These are phyloP conservation scores for Pichia sp. DNA, from an alignment of 1,139 yeast species.

Conservation along the genomic window DNA sequence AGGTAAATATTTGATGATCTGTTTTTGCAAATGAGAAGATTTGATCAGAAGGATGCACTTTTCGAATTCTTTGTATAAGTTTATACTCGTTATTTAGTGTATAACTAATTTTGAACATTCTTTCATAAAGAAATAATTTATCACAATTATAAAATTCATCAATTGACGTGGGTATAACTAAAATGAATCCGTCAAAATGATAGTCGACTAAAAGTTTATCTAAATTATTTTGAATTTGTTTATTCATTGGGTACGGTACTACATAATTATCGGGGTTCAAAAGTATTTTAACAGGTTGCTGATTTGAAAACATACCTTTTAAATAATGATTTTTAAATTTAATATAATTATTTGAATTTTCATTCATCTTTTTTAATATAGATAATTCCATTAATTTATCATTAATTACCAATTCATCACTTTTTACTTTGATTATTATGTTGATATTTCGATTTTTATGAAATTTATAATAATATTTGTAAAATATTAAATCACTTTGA, in stretches of 20 bases:
- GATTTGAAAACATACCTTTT: no score
- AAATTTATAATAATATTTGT: no score
- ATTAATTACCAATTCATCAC: background rate
- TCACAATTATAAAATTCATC: background rate
- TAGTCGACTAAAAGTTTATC: background rate
- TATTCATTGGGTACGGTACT: constrained; percentile 1
- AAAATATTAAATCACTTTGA: background rate
- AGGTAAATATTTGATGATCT: background rate
- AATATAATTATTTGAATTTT: background rate
- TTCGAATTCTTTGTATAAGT: background rate
- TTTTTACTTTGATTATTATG: no score
- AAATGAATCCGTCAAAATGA: background rate
- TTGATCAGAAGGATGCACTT: constrained; percentile 4
- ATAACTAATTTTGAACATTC: background rate
- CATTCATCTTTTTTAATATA: background rate
- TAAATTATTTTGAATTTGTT: background rate
- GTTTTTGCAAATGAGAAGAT: background rate
- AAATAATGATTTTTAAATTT: background rate
- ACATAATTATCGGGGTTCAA: constrained; percentile 1
- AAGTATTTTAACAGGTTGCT: background rate
- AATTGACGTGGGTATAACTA: background rate
- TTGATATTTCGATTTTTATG: no score
- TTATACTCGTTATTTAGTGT: background rate
- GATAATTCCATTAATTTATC: background rate
- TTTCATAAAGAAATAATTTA: background rate